These are phyloP conservation scores for Fraxinus dipetala DNA, from an alignment of 305 asterid genomes.

Conservation along the genomic window DNA sequence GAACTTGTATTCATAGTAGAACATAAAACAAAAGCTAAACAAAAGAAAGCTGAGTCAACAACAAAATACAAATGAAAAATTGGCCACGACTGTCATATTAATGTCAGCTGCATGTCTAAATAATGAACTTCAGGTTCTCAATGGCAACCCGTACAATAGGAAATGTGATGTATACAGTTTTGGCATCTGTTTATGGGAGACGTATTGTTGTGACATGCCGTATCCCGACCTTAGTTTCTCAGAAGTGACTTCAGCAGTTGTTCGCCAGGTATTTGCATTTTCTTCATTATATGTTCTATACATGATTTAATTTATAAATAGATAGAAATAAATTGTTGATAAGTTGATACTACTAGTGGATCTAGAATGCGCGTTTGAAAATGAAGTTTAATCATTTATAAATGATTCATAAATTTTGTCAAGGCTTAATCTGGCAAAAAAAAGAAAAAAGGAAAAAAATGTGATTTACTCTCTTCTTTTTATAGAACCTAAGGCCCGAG, in stretches of 20 bases:
- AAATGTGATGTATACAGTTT: slow-evolving; percentile 90
- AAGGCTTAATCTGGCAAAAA: background rate
- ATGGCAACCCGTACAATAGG: slow-evolving; percentile 78
- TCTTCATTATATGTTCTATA: background rate
- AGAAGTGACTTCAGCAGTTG: slow-evolving; percentile 89
- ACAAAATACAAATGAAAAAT: background rate
- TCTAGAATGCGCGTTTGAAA: background rate
- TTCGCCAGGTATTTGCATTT: slow-evolving; percentile 59
- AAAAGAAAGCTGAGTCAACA: background rate
- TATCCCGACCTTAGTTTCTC: slow-evolving; percentile 88
- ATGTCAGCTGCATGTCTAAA: background rate
- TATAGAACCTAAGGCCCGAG: slow-evolving; percentile 84
- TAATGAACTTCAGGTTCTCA: slow-evolving; percentile 49
- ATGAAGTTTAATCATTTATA: background rate
- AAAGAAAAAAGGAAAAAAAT: background rate
- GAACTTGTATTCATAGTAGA: background rate
- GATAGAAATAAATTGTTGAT: background rate
- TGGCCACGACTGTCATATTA: background rate
- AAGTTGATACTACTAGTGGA: background rate
- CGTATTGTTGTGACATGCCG: slow-evolving; percentile 91
- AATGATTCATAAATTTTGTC: no score
- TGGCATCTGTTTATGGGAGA: slow-evolving; percentile 89
- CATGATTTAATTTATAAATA: no score
- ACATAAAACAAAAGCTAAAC: background rate
- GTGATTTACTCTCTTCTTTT: background rate